phyloP scores from a whole-genome alignment of 2,329 filamentous ascomycete species.

The Penicillium brasilianum region DNA sequence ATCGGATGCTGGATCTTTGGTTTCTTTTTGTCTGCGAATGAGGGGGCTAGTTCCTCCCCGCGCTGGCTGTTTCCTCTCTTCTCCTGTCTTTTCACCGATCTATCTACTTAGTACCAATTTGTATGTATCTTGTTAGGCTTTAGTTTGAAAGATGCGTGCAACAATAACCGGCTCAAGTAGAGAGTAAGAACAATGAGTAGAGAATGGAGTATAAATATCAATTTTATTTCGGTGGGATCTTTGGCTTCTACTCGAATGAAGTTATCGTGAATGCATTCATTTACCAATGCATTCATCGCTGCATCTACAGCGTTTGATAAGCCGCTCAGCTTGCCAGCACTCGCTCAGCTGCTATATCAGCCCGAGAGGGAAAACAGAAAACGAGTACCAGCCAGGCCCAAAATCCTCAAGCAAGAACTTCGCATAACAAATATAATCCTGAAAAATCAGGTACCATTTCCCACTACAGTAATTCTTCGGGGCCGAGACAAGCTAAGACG shows the following conservation, averaged over 20 bases:
- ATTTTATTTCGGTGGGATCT: no score
- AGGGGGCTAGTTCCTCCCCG: constrained; percentile 41
- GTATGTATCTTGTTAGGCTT: constrained; percentile 22
- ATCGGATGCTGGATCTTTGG: constrained; percentile 55
- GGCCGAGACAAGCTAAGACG: neutral
- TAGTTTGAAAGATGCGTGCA: constrained; percentile 28
- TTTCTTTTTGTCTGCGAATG: constrained; percentile 41
- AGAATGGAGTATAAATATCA: neutral
- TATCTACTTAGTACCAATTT: constrained; percentile 23
- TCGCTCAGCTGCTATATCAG: no score
- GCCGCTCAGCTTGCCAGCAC: no score
- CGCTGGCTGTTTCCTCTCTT: constrained; percentile 34
- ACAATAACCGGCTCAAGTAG: constrained; percentile 2
- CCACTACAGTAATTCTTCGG: neutral
- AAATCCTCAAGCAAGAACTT: neutral
- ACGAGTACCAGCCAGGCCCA: no score
- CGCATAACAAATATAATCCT: neutral
- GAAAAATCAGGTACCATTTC: neutral
- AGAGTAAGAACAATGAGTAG: neutral
- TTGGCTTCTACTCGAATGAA: no score
- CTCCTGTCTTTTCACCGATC: constrained; percentile 25
- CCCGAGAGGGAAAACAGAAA: no score
- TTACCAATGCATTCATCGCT: no score
- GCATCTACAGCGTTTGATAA: no score
- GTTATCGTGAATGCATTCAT: no score